phyloP scores from a whole-genome alignment of 148 eudicot species.

The Chenopodium formosanum region DNA sequence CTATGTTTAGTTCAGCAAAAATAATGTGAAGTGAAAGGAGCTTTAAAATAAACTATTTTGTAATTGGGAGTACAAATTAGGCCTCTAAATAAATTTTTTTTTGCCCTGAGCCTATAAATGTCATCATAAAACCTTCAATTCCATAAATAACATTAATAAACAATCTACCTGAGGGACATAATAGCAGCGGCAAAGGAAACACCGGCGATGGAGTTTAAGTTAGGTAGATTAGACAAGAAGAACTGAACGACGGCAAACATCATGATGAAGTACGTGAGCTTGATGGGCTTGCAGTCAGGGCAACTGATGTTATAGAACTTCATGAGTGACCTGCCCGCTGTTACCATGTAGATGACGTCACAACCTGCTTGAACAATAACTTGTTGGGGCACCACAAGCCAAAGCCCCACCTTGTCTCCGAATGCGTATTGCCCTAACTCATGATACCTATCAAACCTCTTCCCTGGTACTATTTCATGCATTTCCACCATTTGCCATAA shows the following conservation, averaged over 20 bases:
- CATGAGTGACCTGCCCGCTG: slow-evolving; percentile 4
- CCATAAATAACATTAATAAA: too few species aligned
- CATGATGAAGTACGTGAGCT: slow-evolving; percentile 43
- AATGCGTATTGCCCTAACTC: slow-evolving; percentile 19
- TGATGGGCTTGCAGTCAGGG: slow-evolving; percentile 15
- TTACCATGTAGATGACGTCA: slow-evolving; percentile 19
- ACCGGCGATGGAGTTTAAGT: slow-evolving; percentile 18
- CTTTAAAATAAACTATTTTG: too few species aligned
- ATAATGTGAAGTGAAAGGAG: too few species aligned
- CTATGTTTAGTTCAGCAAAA: too few species aligned
- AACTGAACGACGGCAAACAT: slow-evolving; percentile 44
- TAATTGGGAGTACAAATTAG: too few species aligned
- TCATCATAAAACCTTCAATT: too few species aligned
- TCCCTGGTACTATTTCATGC: slow-evolving; percentile 55
- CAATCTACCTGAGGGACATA: slow-evolving; percentile 38
- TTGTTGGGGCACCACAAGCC: slow-evolving; percentile 19
- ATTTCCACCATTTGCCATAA: slow-evolving; percentile 68
- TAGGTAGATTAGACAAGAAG: slow-evolving; percentile 38
- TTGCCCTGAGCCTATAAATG: too few species aligned
- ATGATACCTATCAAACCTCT: slow-evolving; percentile 21
- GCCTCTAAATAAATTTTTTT: too few species aligned
- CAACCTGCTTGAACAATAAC: slow-evolving; percentile 16
- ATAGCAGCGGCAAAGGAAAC: slow-evolving; percentile 46
- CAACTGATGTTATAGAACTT: neutral
- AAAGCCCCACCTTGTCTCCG: slow-evolving; percentile 9